phyloP scores from a whole-genome alignment of 108 stramenopile genomes.

The Fragilaria crotonensis region DNA sequence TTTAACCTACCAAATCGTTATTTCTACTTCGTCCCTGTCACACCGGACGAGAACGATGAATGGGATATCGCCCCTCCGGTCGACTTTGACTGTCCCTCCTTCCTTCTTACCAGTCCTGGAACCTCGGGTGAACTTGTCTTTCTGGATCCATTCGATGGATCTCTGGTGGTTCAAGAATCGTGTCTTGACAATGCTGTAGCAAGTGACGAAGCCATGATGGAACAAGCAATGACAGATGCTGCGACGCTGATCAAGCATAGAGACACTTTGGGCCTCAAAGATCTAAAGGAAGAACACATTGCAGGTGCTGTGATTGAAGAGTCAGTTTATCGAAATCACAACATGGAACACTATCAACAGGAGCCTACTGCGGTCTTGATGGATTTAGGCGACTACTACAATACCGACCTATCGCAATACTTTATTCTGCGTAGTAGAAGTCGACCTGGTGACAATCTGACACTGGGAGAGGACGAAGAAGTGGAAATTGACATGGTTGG shows the following conservation, averaged over 20 bases:
- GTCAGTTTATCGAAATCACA: conserved; percentile 2
- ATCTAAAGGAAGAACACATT: conserved; percentile 18
- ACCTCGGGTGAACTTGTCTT: conserved; percentile 33
- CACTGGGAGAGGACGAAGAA: conserved; percentile 20
- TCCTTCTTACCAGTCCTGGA: conserved; percentile 27
- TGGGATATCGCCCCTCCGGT: conserved; percentile 43
- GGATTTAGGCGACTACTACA: conserved; percentile 30
- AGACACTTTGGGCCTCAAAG: conserved; percentile 1
- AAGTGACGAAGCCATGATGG: conserved; percentile 23
- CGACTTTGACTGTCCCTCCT: conserved; percentile 49
- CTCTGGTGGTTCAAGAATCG: conserved; percentile 24
- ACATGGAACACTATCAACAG: conserved; percentile 12
- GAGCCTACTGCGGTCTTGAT: conserved; percentile 26
- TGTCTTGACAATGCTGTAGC: conserved; percentile 22
- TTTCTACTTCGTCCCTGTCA: conserved; percentile 46
- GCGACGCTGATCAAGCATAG: conserved; percentile 3
- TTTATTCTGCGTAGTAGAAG: conserved; percentile 17
- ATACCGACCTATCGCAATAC: conserved; percentile 36
- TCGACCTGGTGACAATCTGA: neutral
- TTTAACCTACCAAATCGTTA: conserved; percentile 32
- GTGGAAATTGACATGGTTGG: conserved; percentile 41
- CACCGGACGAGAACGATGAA: conserved; percentile 24
- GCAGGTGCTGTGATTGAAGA: conserved; percentile 26
- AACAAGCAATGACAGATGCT: conserved; percentile 24
- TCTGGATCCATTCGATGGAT: conserved; percentile 52